Conservation (phyloP, 495 filamentous ascomycete genomes). For the Pseudevernia furfuracea region DNA sequence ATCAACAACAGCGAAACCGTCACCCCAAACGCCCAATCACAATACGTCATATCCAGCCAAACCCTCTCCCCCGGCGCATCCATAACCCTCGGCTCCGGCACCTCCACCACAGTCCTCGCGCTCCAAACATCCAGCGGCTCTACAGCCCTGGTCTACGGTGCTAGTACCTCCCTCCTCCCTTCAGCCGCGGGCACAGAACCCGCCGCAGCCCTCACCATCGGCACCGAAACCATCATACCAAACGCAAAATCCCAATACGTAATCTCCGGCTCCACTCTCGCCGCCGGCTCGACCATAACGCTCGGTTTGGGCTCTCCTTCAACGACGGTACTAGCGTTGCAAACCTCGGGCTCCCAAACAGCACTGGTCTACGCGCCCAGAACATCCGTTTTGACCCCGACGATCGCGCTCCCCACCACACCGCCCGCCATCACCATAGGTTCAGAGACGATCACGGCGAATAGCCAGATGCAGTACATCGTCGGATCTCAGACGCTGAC, state of each 20-base stretch:
- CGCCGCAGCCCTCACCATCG: not conserved
- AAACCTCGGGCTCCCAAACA: not conserved
- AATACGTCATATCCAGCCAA: conserved; percentile 22
- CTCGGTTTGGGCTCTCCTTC: not conserved
- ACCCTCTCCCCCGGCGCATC: conserved; percentile 16
- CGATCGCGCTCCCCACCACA: not conserved
- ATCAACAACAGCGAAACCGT: conserved; percentile 11
- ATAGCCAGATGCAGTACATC: conserved; percentile 14
- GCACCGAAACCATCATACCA: not conserved
- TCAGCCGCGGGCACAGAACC: not conserved
- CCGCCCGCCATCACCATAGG: conserved; percentile 11
- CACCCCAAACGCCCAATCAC: conserved; percentile 13
- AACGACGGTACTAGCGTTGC: not conserved
- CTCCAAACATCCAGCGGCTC: conserved; percentile 5
- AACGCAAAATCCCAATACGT: not conserved
- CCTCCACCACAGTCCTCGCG: not conserved
- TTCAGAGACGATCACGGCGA: conserved; percentile 11
- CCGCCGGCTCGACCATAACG: not conserved
- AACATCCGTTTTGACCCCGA: not conserved
- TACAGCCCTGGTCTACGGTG: conserved; percentile 11
- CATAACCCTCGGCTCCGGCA: conserved; percentile 12
- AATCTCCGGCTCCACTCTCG: not conserved
- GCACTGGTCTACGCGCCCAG: not conserved
- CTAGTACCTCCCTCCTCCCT: conserved; percentile 9
- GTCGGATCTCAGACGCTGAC: conserved; percentile 23